phyloP scores from a whole-genome alignment of 2,329 filamentous ascomycete species.

The Dactylellina cionopaga region DNA sequence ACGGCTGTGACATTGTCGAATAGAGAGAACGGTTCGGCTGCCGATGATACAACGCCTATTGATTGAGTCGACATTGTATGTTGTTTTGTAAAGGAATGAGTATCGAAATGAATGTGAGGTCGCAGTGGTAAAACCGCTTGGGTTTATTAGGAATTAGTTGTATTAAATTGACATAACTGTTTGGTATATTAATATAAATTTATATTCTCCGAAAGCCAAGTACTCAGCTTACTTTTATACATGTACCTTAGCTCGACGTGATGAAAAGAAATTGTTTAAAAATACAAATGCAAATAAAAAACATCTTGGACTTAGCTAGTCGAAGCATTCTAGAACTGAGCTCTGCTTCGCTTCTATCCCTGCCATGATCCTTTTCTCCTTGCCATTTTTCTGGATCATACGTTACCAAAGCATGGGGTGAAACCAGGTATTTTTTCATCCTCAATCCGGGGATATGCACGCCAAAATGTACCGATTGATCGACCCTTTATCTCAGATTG shows the following conservation, averaged over 20 bases:
- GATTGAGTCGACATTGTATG: background rate
- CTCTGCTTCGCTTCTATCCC: background rate
- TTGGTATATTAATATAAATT: background rate
- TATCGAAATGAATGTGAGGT: constrained; percentile 2
- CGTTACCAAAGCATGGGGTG: background rate
- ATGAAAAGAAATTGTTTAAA: too few relatives aligned
- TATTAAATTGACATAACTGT: too few relatives aligned
- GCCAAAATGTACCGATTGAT: background rate
- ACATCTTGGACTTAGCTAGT: background rate
- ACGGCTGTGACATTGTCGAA: constrained; percentile 10
- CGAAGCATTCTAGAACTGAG: constrained; percentile 7
- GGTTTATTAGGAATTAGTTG: background rate
- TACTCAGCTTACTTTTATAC: too few relatives aligned
- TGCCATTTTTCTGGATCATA: background rate
- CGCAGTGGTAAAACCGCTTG: background rate
- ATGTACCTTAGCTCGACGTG: too few relatives aligned
- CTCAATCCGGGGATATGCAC: background rate
- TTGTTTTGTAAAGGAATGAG: background rate
- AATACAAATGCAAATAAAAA: background rate
- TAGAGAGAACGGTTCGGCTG: constrained; percentile 6
- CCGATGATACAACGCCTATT: background rate
- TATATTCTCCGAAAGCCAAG: too few relatives aligned
- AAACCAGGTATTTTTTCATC: background rate
- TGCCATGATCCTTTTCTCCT: background rate
- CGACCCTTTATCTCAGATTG: background rate